phyloP scores from a whole-genome alignment of 179 eudicot genomes.

The Beta corolliflora region DNA sequence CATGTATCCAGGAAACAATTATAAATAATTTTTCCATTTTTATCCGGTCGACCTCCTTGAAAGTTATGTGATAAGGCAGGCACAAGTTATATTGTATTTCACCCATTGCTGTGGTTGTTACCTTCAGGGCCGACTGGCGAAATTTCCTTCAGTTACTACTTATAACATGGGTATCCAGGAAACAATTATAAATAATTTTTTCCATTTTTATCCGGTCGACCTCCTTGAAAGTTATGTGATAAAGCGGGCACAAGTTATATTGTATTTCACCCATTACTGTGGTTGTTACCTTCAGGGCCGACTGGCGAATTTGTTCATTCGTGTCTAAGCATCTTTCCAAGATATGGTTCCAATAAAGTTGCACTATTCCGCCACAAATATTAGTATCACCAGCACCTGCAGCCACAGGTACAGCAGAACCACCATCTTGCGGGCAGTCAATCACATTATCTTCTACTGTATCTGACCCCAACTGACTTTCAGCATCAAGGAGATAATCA shows the following conservation, averaged over 20 bases:
- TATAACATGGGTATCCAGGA: neutral
- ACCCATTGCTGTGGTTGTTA: slow-evolving; percentile 14
- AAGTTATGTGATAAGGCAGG: neutral
- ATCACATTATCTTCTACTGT: slow-evolving; percentile 44
- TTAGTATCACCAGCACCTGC: slow-evolving; percentile 99
- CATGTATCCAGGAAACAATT: neutral
- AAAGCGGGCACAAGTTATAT: neutral
- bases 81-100: neutral
- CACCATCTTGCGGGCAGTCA: slow-evolving; percentile 45
- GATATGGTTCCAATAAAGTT: slow-evolving; percentile 78
- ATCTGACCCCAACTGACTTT: slow-evolving; percentile 73
- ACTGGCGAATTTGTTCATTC: slow-evolving; percentile 83
- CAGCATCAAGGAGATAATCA: slow-evolving; percentile 95
- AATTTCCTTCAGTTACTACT: slow-evolving; percentile 32
- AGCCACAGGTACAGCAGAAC: slow-evolving; percentile 84
- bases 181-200: neutral
- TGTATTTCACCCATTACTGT: neutral
- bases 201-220: neutral
- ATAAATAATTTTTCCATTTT: neutral
- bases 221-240: neutral
- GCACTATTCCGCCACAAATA: slow-evolving; percentile 94
- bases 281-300: slow-evolving; percentile 67
- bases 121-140: slow-evolving; percentile 87
- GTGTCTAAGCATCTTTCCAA: slow-evolving; percentile 85
- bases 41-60: neutral